phyloP scores from a whole-genome alignment of 129 eudicot genomes.

The Helianthus annuus region DNA sequence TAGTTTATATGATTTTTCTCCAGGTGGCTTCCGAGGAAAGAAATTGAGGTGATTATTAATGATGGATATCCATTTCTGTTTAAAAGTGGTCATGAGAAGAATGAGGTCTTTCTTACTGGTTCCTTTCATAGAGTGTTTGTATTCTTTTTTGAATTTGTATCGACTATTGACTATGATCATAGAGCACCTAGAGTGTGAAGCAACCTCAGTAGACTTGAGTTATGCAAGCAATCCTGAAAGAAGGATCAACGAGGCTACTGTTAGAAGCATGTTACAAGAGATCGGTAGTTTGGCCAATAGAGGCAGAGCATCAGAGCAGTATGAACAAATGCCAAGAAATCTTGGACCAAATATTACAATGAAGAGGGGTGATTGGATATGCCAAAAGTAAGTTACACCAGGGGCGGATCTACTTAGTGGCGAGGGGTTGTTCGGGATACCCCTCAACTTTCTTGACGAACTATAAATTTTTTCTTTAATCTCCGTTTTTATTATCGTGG shows the following conservation, averaged over 20 bases:
- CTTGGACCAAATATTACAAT: constrained; percentile 67
- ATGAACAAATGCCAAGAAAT: constrained; percentile 46
- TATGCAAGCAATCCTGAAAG: constrained; percentile 79
- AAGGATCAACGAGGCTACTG: constrained; percentile 41
- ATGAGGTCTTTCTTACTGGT: constrained; percentile 70
- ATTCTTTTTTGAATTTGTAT: neutral
- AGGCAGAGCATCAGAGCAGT: constrained; percentile 30
- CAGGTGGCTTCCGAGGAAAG: constrained; percentile 71
- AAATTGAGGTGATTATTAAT: constrained; percentile 54
- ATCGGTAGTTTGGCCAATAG: constrained; percentile 35
- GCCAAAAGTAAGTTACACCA: constrained; percentile 61
- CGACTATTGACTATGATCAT: neutral
- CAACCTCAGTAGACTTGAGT: constrained; percentile 69
- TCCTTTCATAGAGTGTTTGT: constrained; percentile 10
- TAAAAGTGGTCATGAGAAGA: constrained; percentile 60
- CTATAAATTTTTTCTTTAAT: too few relatives aligned
- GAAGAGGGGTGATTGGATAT: constrained; percentile 95
- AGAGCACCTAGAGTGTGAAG: constrained; percentile 28
- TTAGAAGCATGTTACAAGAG: constrained; percentile 58
- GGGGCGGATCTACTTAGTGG: too few relatives aligned
- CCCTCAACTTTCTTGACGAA: too few relatives aligned
- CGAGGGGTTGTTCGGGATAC: too few relatives aligned
- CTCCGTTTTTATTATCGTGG: too few relatives aligned
- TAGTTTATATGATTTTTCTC: neutral
- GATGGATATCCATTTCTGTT: constrained; percentile 79